phyloP scores from a whole-genome alignment of 495 filamentous ascomycete genomes.

The Entonaema liquescens region DNA sequence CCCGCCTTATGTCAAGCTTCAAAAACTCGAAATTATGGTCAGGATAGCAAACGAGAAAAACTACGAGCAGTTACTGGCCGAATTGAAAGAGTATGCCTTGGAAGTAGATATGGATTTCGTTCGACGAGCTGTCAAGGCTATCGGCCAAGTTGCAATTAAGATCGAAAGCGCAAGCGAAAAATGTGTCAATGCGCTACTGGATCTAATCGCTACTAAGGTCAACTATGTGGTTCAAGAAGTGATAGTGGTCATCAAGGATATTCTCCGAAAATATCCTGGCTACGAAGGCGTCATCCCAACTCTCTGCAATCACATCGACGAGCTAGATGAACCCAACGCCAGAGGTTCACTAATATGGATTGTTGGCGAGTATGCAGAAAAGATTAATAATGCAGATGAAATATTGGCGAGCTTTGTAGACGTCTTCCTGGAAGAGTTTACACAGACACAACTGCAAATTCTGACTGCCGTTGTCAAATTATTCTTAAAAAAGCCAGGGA shows the following conservation, averaged over 20 bases:
- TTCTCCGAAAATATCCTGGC: conserved; percentile 95
- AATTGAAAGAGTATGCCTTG: conserved; percentile 95
- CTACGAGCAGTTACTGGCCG: conserved; percentile 90
- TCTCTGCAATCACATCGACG: conserved; percentile 95
- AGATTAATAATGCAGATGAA: conserved; percentile 96
- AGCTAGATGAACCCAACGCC: conserved; percentile 93
- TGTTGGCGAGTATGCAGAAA: conserved; percentile 97
- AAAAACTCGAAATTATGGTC: conserved; percentile 99
- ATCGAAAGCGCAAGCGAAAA: conserved; percentile 93
- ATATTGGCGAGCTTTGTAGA: conserved; percentile 88
- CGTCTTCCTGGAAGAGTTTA: conserved; percentile 91
- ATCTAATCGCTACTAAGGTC: conserved; percentile 95
- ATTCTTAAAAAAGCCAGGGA: conserved; percentile 93
- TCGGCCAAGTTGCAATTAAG: conserved; percentile 98
- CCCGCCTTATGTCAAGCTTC: conserved; percentile 94
- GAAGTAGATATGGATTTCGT: conserved; percentile 99
- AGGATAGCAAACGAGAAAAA: conserved; percentile 98
- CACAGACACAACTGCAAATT: conserved; percentile 94
- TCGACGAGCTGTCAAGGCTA: conserved; percentile 89
- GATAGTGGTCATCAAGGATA: conserved; percentile 98
- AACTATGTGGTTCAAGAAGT: conserved; percentile 99
- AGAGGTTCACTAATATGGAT: conserved; percentile 96
- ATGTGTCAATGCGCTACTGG: conserved; percentile 92
- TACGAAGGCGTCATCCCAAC: conserved; percentile 98
- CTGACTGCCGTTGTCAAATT: conserved; percentile 96